Percentiles rank a stretch among this genome's conserved stretches.
Conservation (phyloP, 495 filamentous ascomycete species). For the Neurospora sp. region DNA sequence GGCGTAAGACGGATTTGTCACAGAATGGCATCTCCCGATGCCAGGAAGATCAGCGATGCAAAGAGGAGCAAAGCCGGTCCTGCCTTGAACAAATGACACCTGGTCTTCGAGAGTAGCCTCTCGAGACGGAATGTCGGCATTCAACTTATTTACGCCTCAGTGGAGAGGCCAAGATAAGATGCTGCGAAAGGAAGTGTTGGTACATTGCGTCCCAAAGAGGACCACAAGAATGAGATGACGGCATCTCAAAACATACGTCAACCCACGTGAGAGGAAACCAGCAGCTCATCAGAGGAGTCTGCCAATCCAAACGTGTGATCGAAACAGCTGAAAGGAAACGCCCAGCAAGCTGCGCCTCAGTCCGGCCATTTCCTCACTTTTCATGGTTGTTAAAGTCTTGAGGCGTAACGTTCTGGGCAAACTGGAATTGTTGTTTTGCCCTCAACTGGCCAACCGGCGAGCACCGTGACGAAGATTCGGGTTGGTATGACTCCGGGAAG, state of each 20-base stretch:
- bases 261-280: not conserved
- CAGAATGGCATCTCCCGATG: not conserved
- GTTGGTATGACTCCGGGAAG: constrained; percentile 31
- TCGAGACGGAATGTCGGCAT: not conserved
- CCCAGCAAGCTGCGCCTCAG: not conserved
- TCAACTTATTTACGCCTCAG: not conserved
- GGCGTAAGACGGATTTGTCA: not conserved
- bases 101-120: not conserved
- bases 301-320: not conserved
- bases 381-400: constrained; percentile 29
- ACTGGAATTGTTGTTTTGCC: constrained; percentile 36
- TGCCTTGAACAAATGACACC: not conserved
- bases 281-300: not conserved
- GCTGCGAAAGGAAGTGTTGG: not conserved
- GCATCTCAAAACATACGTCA: not conserved
- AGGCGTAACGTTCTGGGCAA: constrained; percentile 39
- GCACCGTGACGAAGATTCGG: constrained; percentile 30
- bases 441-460: constrained; percentile 28
- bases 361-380: constrained; percentile 7
- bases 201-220: constrained; percentile 2
- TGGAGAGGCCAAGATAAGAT: not conserved
- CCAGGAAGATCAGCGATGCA: not conserved
- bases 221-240: not conserved
- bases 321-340: not conserved
- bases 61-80: not conserved